Percentiles rank a stretch among this genome's conserved stretches.
Conservation (phyloP, 495 filamentous ascomycete species). For the Pyrenula massariospora region DNA sequence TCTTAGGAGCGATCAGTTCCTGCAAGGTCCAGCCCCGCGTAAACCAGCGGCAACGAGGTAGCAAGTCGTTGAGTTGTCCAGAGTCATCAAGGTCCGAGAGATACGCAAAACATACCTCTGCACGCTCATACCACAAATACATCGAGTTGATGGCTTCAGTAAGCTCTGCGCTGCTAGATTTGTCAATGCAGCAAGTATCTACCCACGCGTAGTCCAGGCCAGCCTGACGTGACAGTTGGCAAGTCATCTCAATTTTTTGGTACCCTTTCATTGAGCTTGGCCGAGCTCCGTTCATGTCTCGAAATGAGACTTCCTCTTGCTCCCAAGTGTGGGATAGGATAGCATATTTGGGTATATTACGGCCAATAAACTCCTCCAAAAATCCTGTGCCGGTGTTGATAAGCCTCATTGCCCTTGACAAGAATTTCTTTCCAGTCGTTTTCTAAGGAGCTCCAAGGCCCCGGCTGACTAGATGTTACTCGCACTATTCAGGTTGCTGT, state of each 20-base stretch:
- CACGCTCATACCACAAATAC: conserved; percentile 21
- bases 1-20: conserved; percentile 19
- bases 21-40: conserved; percentile 29
- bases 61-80: not conserved
- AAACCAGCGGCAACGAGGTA: conserved; percentile 16
- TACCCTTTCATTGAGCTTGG: not conserved
- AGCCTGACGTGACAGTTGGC: not conserved
- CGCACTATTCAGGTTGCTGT: too few species aligned
- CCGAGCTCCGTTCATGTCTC: conserved; percentile 7
- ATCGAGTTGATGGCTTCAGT: conserved; percentile 26
- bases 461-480: too few species aligned
- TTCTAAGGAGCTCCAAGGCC: not conserved
- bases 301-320: conserved; percentile 18
- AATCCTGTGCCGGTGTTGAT: conserved; percentile 12
- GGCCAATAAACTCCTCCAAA: conserved; percentile 15
- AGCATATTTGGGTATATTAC: conserved; percentile 18
- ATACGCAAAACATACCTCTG: conserved; percentile 18
- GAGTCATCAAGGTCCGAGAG: conserved; percentile 13
- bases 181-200: conserved; percentile 15
- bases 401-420: conserved; percentile 15
- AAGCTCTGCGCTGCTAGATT: conserved; percentile 15
- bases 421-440: not conserved
- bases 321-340: conserved; percentile 27
- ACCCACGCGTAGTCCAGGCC: conserved; percentile 12
- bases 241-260: not conserved